Percentiles rank a stretch among this genome's conserved stretches.
These are phyloP conservation scores for Prosopis cineraria DNA, from an alignment of 306 rosid species.

Conservation along the genomic window DNA sequence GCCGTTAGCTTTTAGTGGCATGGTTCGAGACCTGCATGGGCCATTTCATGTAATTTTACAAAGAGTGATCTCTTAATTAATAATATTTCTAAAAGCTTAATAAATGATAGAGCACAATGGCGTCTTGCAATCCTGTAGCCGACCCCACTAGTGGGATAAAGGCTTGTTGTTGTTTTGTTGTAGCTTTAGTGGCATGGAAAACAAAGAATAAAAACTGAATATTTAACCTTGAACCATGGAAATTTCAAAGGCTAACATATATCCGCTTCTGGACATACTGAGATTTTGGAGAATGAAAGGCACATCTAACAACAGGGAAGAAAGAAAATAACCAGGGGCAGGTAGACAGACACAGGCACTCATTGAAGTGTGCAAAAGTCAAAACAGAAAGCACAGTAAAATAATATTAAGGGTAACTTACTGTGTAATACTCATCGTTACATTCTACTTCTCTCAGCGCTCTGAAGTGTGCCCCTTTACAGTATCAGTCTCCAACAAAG, in stretches of 20 bases:
- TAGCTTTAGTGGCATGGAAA: no score
- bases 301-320: neutral
- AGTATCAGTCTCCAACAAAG: slow-evolving; percentile 34
- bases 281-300: slow-evolving; percentile 1
- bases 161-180: no score
- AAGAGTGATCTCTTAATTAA: no score
- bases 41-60: no score
- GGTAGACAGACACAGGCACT: slow-evolving; percentile 42
- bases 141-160: no score
- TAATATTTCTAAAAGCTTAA: no score
- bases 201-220: neutral
- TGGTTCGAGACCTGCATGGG: no score
- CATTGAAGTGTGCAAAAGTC: slow-evolving; percentile 40
- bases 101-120: no score
- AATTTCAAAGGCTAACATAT: neutral
- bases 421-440: slow-evolving; percentile 33
- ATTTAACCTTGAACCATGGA: neutral
- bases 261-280: slow-evolving; percentile 6
- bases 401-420: slow-evolving; percentile 22
- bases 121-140: no score
- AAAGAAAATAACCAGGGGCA: slow-evolving; percentile 9
- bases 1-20: neutral
- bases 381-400: slow-evolving; percentile 38
- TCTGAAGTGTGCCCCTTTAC: slow-evolving; percentile 48
- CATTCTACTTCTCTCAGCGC: slow-evolving; percentile 49